A percentile compares a stretch with the other conserved stretches of the same genome.
Evolutionary conservation across 2,329 filamentous ascomycete genomes (phyloP).

Genomic region (Fusarium sulawesiense): DNA sequence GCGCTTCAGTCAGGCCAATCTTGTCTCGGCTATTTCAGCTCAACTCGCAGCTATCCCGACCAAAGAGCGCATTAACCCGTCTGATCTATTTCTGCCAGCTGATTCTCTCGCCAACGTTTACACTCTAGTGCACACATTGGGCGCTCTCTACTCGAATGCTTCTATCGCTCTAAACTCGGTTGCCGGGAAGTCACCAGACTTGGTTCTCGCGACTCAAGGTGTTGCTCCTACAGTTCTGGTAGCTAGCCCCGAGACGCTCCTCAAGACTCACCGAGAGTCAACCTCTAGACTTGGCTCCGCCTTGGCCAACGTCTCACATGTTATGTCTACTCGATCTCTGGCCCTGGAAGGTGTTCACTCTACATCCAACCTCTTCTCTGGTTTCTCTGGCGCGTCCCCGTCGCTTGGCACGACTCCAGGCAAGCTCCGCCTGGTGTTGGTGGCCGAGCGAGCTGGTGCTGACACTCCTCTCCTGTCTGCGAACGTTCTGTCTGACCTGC

Average conservation of each 20-base stretch:
- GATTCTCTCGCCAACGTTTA: slow-evolving; percentile 84
- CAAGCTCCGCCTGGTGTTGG: slow-evolving; percentile 83
- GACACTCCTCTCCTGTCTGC: slow-evolving; percentile 73
- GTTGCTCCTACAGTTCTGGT: slow-evolving; percentile 86
- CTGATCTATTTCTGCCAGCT: slow-evolving; percentile 86
- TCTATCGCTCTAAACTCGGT: slow-evolving; percentile 92
- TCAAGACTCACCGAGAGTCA: slow-evolving; percentile 73
- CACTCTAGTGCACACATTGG: slow-evolving; percentile 81
- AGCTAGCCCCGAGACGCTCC: slow-evolving; percentile 78
- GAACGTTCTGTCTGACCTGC: slow-evolving; percentile 79
- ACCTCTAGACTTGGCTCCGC: slow-evolving; percentile 69
- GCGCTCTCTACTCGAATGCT: slow-evolving; percentile 84
- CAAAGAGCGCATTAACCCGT: slow-evolving; percentile 75
- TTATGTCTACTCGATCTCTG: slow-evolving; percentile 76
- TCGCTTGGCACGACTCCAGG: slow-evolving; percentile 71
- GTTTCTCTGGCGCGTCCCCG: slow-evolving; percentile 69
- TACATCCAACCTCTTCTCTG: slow-evolving; percentile 62
- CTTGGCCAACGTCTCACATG: slow-evolving; percentile 75
- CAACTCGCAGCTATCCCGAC: slow-evolving; percentile 81
- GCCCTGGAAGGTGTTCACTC: slow-evolving; percentile 77
- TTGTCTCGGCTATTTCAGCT: slow-evolving; percentile 87
- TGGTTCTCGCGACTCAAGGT: slow-evolving; percentile 77
- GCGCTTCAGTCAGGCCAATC: slow-evolving; percentile 82
- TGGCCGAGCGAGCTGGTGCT: slow-evolving; percentile 77
- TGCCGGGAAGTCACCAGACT: slow-evolving; percentile 76